These are phyloP conservation scores for Penstemon barbatus DNA, from an alignment of 257 asterid genomes.

Conservation along the genomic window DNA sequence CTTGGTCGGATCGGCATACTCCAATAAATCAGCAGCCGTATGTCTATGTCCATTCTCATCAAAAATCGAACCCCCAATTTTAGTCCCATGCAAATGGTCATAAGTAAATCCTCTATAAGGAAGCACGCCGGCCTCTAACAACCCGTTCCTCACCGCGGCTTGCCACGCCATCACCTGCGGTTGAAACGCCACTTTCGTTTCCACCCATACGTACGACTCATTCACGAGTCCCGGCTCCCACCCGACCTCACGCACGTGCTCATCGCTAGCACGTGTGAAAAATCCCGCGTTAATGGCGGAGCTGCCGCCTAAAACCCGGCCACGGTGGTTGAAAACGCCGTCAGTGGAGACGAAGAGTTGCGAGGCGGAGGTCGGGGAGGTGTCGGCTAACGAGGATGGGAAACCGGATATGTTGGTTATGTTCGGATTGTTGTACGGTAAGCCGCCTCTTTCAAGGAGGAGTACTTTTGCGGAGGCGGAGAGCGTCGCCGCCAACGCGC, in stretches of 20 bases:
- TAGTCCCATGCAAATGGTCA: conserved; percentile 71
- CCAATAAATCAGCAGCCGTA: conserved; percentile 75
- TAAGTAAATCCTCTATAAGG: conserved; percentile 58
- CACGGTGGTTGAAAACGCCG: conserved; percentile 81
- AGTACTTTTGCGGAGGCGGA: conserved; percentile 60
- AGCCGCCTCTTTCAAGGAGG: conserved; percentile 74
- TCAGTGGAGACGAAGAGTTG: conserved; percentile 75
- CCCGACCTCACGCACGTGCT: conserved; percentile 38
- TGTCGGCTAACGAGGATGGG: conserved; percentile 38
- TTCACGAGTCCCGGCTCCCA: conserved; percentile 58
- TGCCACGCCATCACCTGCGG: conserved; percentile 64
- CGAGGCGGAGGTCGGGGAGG: conserved; percentile 55
- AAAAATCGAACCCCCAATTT: conserved; percentile 67
- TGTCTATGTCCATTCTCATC: conserved; percentile 69
- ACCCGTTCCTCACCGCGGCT: conserved; percentile 64
- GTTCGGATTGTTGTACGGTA: conserved; percentile 66
- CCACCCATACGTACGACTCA: conserved; percentile 79
- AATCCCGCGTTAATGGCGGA: conserved; percentile 84
- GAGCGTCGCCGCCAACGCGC: conserved; percentile 77
- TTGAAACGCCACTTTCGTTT: conserved; percentile 58
- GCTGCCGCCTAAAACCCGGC: conserved; percentile 74
- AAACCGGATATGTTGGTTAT: conserved; percentile 45
- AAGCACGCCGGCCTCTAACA: conserved; percentile 55
- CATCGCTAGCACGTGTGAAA: conserved; percentile 54
- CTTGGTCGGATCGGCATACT: conserved; percentile 52